Base-by-base conservation (phyloP, 495 filamentous ascomycete genomes). In the Talaromyces thailandensis region DNA sequence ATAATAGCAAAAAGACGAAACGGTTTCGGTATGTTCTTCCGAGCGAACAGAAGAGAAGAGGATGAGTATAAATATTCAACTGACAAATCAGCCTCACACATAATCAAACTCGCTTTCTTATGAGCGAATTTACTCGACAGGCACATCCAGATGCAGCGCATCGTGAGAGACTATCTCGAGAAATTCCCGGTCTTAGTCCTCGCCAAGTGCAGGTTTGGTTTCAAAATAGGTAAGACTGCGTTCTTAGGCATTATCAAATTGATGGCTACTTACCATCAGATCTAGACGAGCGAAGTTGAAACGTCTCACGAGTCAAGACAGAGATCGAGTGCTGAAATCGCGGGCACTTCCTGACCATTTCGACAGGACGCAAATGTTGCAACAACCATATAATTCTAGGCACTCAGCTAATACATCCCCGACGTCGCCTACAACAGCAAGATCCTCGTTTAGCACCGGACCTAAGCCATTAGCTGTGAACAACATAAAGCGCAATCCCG, bases 161-260 rank as follows among this genome's bases (percentile, higher is more conserved):
- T 75, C 84, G 93, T 62, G 92, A 97, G 73, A 81, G 92, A 32
- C 78, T 98, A 58, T 93, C 93, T 32, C 81, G 89, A 62, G 93
- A 97, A 69, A 97, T 98, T 58, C 93, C 93, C 50, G 93, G 93
- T 9, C 77, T 98, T 51, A 96, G 90, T 63, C 91, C 93, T 45
- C 85, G 93, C 62, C 93, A 98, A 71, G 93, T 98, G 8, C 93
- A 98, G 77, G 93, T 98, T 63, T 98, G 93, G 93, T 98, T 98
- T 74, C 93, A 98, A 75, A 98, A 98, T 75, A 86, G 93, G 93
- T 96, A 81, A 65, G 51, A 26, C 51, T 14, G 11, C 2, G 26
- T 55, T 26, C 48, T 26, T 29, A 3, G 11, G 11, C 5, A 28
- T 9, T 26, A 28, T 6, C 23, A 37, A 55, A 63, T 56, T 78